phyloP scores from a whole-genome alignment of 2,329 filamentous ascomycete species.

The Neurospora crassa region DNA sequence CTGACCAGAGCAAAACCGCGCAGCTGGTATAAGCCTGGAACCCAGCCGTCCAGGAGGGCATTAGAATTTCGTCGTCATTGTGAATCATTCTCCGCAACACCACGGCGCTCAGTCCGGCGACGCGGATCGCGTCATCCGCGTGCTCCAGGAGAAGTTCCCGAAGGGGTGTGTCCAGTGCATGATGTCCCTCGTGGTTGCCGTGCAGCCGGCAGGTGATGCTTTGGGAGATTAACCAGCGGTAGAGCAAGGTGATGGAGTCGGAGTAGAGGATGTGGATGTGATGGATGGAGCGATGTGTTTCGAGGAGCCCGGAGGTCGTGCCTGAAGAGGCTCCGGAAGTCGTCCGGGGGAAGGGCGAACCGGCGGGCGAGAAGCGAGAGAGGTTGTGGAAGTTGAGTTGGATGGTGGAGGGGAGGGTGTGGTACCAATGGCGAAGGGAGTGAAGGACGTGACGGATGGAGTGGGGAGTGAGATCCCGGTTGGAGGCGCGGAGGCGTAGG shows the following conservation, averaged over 20 bases:
- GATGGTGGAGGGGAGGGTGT: neutral
- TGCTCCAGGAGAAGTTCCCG: neutral
- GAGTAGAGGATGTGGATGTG: neutral
- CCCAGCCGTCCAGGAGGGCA: neutral
- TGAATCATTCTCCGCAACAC: neutral
- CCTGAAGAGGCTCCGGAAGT: neutral
- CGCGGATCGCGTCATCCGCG: neutral
- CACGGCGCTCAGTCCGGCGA: neutral
- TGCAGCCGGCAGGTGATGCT: neutral
- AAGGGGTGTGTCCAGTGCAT: neutral
- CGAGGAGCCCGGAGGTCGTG: neutral
- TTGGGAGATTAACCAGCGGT: neutral
- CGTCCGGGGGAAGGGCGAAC: neutral
- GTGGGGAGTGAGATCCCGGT: neutral
- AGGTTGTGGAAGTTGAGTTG: neutral
- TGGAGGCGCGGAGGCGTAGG: neutral
- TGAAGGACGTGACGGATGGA: neutral
- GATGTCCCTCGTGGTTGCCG: neutral
- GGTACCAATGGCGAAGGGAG: neutral
- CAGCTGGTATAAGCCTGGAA: neutral
- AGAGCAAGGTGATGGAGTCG: neutral
- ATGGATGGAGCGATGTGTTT: neutral
- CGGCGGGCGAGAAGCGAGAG: neutral
- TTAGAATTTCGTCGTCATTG: neutral
- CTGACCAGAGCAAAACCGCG: neutral